Evolutionary conservation across 371 early-diverging fungal species (phyloP).

Genomic region (Actinomortierella ambigua): DNA sequence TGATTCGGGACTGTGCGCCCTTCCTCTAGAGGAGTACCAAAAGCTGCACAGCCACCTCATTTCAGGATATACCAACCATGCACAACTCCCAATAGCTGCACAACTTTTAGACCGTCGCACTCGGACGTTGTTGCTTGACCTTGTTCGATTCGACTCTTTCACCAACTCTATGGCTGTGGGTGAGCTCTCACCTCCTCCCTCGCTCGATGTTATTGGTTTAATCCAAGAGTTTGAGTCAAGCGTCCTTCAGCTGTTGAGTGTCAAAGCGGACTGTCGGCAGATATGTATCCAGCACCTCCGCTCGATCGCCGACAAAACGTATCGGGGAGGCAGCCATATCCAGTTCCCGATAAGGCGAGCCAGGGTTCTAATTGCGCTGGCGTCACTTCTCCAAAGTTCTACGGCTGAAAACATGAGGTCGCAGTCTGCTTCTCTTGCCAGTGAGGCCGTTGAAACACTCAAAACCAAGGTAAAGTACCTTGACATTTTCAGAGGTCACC

Average conservation of each 20-base stretch:
- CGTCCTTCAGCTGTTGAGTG: conserved; percentile 17
- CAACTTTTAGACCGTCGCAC: conserved; percentile 28
- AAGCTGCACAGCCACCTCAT: conserved; percentile 6
- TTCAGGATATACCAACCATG: conserved; percentile 6
- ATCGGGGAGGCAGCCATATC: conserved; percentile 17
- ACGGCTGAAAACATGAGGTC: conserved; percentile 8
- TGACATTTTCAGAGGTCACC: no score
- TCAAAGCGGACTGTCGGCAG: conserved; percentile 9
- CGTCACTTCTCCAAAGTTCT: conserved; percentile 9
- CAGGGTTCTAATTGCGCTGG: conserved; percentile 26
- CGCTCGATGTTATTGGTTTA: conserved; percentile 24
- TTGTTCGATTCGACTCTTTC: conserved; percentile 12
- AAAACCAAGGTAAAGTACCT: conserved; percentile 12
- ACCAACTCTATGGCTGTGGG: background rate
- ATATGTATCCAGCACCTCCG: conserved; percentile 5
- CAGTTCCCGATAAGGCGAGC: conserved; percentile 32
- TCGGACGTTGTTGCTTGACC: conserved; percentile 17
- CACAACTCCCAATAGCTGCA: conserved; percentile 16
- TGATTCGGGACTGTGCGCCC: conserved; percentile 19
- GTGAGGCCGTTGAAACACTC: conserved; percentile 31
- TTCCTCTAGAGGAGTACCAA: conserved; percentile 24
- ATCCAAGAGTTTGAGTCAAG: conserved; percentile 35
- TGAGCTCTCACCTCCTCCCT: conserved; percentile 5
- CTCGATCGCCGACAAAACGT: conserved; percentile 12
- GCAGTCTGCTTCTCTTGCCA: conserved; percentile 13